A percentile compares a stretch with the other conserved stretches of the same genome.
phyloP scores from a whole-genome alignment of 306 rosid genomes.

The Quercus engelmannii region DNA sequence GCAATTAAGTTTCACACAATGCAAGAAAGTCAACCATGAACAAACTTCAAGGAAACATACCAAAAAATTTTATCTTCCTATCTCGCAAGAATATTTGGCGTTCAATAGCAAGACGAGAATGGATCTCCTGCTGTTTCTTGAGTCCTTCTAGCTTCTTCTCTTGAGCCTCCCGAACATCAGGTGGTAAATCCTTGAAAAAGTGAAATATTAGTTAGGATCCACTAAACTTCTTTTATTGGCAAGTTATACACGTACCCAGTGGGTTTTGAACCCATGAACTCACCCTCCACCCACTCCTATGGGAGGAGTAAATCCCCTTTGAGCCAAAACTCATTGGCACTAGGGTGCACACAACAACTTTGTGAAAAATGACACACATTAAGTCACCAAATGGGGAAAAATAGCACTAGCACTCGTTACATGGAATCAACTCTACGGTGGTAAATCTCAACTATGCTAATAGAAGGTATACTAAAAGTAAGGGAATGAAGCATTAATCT shows the following conservation, averaged over 20 bases:
- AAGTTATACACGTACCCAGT: too few species aligned
- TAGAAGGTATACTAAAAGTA: neutral
- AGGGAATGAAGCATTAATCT: neutral
- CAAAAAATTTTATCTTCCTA: constrained; percentile 88
- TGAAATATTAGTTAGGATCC: neutral
- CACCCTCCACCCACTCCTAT: neutral
- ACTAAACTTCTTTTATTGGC: too few species aligned
- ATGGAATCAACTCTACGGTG: neutral
- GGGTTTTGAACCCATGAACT: neutral
- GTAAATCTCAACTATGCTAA: neutral
- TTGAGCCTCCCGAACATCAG: constrained; percentile 72
- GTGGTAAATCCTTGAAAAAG: constrained; percentile 52
- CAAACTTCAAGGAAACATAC: constrained; percentile 25
- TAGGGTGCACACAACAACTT: too few species aligned
- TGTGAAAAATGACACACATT: neutral
- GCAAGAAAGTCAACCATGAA: neutral
- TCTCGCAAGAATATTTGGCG: constrained; percentile 79
- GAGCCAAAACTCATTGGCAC: too few species aligned
- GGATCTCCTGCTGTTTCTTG: constrained; percentile 92
- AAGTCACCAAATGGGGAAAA: neutral
- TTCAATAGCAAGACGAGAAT: constrained; percentile 75
- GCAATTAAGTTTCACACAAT: neutral
- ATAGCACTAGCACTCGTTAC: neutral
- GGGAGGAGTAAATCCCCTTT: too few species aligned
- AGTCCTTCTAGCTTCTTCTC: constrained; percentile 73